Evolutionary conservation across 305 asterid species (phyloP).

Genomic region (Caryopteris hybrid): DNA sequence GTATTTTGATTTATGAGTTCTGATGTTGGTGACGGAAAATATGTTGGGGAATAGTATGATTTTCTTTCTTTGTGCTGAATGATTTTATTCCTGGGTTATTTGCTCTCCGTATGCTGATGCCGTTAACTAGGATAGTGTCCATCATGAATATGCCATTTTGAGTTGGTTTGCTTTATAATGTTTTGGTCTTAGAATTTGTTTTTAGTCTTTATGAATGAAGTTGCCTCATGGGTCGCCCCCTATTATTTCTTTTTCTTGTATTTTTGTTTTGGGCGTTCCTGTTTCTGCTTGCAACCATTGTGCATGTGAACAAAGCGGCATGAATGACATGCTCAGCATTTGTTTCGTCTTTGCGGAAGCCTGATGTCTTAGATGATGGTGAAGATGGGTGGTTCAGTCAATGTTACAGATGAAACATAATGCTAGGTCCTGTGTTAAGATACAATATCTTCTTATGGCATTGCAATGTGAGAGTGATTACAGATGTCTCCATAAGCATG

Average conservation of each 20-base stretch:
- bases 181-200: neutral
- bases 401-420: neutral
- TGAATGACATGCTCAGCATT: neutral
- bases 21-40: neutral
- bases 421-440: neutral
- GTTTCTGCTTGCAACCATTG: neutral
- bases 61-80: neutral
- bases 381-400: neutral
- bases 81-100: neutral
- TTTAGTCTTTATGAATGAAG: neutral
- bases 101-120: neutral
- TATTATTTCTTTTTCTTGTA: neutral
- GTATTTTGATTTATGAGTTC: conserved; percentile 10
- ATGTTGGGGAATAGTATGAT: neutral
- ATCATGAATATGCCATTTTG: neutral
- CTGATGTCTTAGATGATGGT: neutral
- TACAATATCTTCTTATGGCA: neutral
- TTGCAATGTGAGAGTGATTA: neutral
- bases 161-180: neutral
- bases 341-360: neutral
- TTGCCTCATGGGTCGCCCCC: neutral
- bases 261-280: neutral
- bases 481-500: neutral
- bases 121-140: neutral
- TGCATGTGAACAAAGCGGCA: neutral